Conservation (phyloP, 305 asterid species). For the Vinca major region DNA sequence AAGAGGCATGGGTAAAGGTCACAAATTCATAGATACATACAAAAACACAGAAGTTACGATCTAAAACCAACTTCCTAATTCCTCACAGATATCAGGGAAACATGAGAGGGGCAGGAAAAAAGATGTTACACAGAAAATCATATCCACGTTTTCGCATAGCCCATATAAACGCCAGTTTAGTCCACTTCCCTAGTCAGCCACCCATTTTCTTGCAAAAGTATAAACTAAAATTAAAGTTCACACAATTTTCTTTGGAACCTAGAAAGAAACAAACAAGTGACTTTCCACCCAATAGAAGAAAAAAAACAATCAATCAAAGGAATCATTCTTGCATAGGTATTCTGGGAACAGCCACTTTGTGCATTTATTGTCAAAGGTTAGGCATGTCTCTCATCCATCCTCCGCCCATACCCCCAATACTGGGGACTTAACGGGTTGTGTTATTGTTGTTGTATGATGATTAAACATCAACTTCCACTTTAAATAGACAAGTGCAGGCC, state of each 20-base stretch:
- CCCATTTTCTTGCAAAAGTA: neutral
- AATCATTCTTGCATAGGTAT: too few species aligned
- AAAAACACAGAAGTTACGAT: conserved; percentile 7
- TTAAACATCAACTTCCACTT: too few species aligned
- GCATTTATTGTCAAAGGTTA: too few species aligned
- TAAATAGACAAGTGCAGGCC: neutral
- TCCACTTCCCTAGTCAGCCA: neutral
- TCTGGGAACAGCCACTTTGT: too few species aligned
- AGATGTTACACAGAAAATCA: neutral
- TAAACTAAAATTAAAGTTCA: neutral
- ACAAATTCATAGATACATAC: neutral
- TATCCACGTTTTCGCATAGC: neutral
- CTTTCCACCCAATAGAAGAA: neutral
- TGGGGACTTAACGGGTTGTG: too few species aligned
- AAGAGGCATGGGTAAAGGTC: conserved; percentile 12
- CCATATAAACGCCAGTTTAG: neutral
- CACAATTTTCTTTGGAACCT: neutral
- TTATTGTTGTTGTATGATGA: too few species aligned
- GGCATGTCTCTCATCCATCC: too few species aligned
- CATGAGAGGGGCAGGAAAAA: neutral
- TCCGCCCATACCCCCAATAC: too few species aligned
- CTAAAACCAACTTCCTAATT: neutral
- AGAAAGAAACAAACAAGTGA: too few species aligned
- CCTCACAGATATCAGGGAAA: neutral
- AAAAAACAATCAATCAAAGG: too few species aligned